A percentile compares a stretch with the other conserved stretches of the same genome.
phyloP scores from a whole-genome alignment of 352 stramenopile genomes.

The Halophytophthora polymorphica region DNA sequence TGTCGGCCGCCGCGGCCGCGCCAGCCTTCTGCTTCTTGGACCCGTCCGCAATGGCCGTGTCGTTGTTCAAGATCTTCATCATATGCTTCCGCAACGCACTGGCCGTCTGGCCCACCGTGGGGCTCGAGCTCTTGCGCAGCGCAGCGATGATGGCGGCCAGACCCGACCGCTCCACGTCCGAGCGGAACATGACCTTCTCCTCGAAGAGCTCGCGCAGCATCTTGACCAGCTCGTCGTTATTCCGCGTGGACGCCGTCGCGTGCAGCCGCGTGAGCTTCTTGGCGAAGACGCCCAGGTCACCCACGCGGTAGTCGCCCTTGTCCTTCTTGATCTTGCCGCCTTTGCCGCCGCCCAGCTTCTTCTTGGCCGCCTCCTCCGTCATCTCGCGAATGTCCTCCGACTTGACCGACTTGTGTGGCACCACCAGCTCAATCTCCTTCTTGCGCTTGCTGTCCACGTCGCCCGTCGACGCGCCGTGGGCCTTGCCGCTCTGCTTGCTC shows the following conservation, averaged over 20 bases:
- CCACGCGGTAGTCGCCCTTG: conserved; percentile 66
- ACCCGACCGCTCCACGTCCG: conserved; percentile 65
- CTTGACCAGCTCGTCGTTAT: conserved; percentile 69
- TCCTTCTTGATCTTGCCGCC: conserved; percentile 50
- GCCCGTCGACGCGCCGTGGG: conserved; percentile 15
- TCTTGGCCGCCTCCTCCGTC: conserved; percentile 63
- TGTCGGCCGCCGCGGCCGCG: conserved; percentile 9
- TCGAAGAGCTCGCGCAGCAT: conserved; percentile 75
- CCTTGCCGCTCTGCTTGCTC: conserved; percentile 30
- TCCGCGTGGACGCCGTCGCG: conserved; percentile 68
- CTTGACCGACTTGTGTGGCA: conserved; percentile 75
- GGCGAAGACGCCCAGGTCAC: conserved; percentile 49
- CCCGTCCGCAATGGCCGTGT: conserved; percentile 29
- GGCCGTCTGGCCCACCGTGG: conserved; percentile 63
- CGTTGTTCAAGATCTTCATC: conserved; percentile 59
- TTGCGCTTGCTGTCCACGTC: conserved; percentile 77
- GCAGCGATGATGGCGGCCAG: conserved; percentile 62
- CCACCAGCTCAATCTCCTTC: conserved; percentile 77
- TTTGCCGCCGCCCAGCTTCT: conserved; percentile 36
- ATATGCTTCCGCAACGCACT: conserved; percentile 79
- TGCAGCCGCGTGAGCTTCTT: conserved; percentile 61
- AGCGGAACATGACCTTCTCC: conserved; percentile 65
- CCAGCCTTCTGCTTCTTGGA: conserved; percentile 40
- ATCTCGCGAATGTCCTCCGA: conserved; percentile 73
- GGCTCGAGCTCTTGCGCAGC: conserved; percentile 66